Evolutionary conservation across 2,329 filamentous ascomycete genomes (phyloP).

Genomic region (Paecilomyces sp.): DNA sequence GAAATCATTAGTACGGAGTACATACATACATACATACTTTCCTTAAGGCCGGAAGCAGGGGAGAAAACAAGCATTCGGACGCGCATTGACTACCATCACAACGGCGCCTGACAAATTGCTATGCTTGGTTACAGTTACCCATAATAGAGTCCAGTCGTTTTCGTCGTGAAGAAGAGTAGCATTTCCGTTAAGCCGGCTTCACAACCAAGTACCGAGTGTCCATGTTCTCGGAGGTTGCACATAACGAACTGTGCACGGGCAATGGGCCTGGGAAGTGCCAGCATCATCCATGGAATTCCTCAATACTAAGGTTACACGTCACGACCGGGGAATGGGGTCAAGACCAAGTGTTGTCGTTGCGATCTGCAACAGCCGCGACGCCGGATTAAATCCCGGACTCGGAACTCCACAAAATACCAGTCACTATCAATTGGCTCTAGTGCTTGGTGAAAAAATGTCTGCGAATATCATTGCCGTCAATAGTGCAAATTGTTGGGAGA

Average conservation of each 20-base stretch:
- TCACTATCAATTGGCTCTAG: background rate
- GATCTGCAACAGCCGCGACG: background rate
- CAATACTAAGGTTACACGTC: background rate
- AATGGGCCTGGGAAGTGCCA: background rate
- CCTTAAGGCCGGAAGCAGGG: background rate
- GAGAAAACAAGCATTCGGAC: too few species aligned
- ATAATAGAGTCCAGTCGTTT: too few species aligned
- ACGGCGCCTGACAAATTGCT: too few species aligned
- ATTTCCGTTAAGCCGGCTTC: background rate
- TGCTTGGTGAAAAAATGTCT: background rate
- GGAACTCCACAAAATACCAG: background rate
- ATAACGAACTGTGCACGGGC: background rate
- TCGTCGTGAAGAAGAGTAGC: background rate
- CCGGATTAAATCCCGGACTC: background rate
- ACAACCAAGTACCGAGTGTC: background rate
- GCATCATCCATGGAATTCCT: background rate
- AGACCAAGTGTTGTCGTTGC: background rate
- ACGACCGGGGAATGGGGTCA: background rate
- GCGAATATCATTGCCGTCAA: background rate
- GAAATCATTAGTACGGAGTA: background rate
- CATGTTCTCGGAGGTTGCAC: background rate
- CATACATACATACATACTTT: too few species aligned
- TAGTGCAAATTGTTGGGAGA: background rate
- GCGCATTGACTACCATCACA: too few species aligned
- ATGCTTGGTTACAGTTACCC: too few species aligned